These are phyloP conservation scores for Ochromonas danica DNA, from an alignment of 108 stramenopile genomes.

Conservation along the genomic window DNA sequence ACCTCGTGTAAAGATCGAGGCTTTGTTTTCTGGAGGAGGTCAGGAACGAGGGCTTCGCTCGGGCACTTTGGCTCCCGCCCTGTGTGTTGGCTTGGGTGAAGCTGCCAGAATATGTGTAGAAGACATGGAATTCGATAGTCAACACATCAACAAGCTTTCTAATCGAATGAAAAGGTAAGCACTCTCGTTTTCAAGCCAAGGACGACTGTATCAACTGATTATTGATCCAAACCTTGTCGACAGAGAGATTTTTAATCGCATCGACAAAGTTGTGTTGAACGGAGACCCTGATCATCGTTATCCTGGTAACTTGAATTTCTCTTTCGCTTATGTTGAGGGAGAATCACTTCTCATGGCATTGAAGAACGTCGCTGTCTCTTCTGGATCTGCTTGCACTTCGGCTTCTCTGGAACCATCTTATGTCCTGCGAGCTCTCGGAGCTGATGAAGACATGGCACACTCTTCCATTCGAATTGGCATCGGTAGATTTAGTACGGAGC, in stretches of 20 bases:
- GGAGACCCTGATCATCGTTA: constrained; percentile 80
- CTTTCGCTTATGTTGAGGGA: constrained; percentile 94
- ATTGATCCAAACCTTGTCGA: background rate
- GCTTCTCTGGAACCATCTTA: constrained; percentile 96
- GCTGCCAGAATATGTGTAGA: constrained; percentile 79
- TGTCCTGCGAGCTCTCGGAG: constrained; percentile 91
- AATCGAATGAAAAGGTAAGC: constrained; percentile 62
- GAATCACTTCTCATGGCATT: constrained; percentile 49
- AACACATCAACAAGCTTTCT: constrained; percentile 69
- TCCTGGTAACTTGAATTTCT: constrained; percentile 92
- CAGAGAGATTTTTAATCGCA: constrained; percentile 72
- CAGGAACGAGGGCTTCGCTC: constrained; percentile 77
- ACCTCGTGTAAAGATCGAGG: constrained; percentile 95
- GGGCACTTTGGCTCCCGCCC: constrained; percentile 67
- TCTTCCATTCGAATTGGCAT: constrained; percentile 92
- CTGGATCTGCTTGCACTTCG: constrained; percentile 95
- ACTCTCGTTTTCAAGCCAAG: background rate
- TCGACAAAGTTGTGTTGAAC: constrained; percentile 83
- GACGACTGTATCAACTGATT: no score
- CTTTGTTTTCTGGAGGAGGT: constrained; percentile 91
- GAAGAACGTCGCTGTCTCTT: constrained; percentile 95
- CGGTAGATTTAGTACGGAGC: constrained; percentile 92
- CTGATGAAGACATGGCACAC: constrained; percentile 97
- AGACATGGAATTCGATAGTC: constrained; percentile 78
- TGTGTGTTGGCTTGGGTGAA: constrained; percentile 88